Conservation (phyloP, 306 rosid genomes). For the Nissolia schottii region DNA sequence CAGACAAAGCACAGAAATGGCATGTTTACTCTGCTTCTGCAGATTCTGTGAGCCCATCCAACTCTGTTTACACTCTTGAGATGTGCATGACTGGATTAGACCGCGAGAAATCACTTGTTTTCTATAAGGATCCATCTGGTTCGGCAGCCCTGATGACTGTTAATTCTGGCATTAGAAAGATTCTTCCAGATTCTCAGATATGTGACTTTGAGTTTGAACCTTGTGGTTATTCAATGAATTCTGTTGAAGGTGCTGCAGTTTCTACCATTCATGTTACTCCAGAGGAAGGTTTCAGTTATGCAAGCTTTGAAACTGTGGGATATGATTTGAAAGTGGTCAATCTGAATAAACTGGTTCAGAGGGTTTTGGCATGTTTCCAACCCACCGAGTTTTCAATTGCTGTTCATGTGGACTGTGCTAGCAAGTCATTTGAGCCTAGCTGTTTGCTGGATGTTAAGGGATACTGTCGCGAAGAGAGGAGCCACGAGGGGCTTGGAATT, state of each 20-base stretch:
- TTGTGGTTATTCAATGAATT: slow-evolving; percentile 68
- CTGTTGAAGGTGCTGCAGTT: slow-evolving; percentile 55
- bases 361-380: slow-evolving; percentile 52
- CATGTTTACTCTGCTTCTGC: slow-evolving; percentile 61
- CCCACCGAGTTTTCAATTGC: slow-evolving; percentile 60
- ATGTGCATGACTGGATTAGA: slow-evolving; percentile 76
- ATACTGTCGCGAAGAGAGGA: slow-evolving; percentile 52
- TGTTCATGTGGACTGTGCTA: slow-evolving; percentile 40
- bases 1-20: slow-evolving; percentile 47
- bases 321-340: slow-evolving; percentile 39
- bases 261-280: slow-evolving; percentile 64
- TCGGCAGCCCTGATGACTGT: slow-evolving; percentile 52
- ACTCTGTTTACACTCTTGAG: slow-evolving; percentile 48
- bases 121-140: slow-evolving; percentile 40
- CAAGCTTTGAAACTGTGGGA: slow-evolving; percentile 67
- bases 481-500: slow-evolving; percentile 51
- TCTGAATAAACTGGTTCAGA: slow-evolving; percentile 34
- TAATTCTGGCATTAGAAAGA: slow-evolving; percentile 56
- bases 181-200: slow-evolving; percentile 58
- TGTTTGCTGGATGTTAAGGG: slow-evolving; percentile 47
- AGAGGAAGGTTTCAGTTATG: slow-evolving; percentile 62
- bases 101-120: slow-evolving; percentile 43
- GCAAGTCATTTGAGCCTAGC: slow-evolving; percentile 36
- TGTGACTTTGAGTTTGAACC: slow-evolving; percentile 71
- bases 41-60: slow-evolving; percentile 5